Conservation (phyloP, 306 rosid genomes). For the Cicer yamashitae region DNA sequence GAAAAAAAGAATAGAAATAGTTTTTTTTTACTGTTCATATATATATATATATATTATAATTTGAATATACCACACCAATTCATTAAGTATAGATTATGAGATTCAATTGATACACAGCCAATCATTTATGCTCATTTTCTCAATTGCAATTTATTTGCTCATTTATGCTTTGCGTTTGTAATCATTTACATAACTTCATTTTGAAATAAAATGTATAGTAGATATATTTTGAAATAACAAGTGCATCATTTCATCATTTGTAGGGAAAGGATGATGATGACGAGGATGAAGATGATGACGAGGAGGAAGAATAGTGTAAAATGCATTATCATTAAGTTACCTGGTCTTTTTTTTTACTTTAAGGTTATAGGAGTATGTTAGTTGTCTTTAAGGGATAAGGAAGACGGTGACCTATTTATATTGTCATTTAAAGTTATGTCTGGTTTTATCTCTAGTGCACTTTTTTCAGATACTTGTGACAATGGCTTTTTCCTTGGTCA, state of each 20-base stretch:
- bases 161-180: too few relatives aligned
- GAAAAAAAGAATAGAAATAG: too few relatives aligned
- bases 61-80: too few relatives aligned
- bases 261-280: conserved; percentile 78
- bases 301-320: conserved; percentile 67
- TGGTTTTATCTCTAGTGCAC: conserved; percentile 47
- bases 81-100: too few relatives aligned
- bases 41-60: too few relatives aligned
- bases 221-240: background rate
- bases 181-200: too few relatives aligned
- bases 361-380: conserved; percentile 58
- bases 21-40: too few relatives aligned
- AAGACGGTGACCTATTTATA: conserved; percentile 27
- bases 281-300: conserved; percentile 73
- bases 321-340: conserved; percentile 28
- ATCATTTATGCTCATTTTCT: too few relatives aligned
- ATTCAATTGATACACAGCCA: too few relatives aligned
- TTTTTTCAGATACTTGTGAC: conserved; percentile 3
- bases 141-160: too few relatives aligned
- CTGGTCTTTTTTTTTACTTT: conserved; percentile 34
- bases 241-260: background rate
- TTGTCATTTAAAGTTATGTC: conserved; percentile 47
- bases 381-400: conserved; percentile 54
- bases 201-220: too few relatives aligned
- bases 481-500: too few relatives aligned